Conservation (phyloP, 768 basidiomycete species). For the Boletus rex-veris region DNA sequence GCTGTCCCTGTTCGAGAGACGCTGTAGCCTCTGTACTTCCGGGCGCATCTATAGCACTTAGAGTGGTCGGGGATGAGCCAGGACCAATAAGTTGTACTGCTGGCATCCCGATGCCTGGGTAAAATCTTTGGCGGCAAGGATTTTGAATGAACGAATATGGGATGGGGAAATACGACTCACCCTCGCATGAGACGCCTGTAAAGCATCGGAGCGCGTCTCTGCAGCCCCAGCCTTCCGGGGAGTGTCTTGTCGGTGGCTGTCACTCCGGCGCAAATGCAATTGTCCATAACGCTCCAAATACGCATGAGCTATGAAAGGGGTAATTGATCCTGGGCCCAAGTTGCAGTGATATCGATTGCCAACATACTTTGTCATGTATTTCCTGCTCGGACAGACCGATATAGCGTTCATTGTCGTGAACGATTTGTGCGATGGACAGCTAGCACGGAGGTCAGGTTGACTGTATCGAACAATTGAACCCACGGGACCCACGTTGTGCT, state of each 20-base stretch:
- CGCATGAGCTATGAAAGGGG: constrained; percentile 47
- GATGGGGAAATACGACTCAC: constrained; percentile 34
- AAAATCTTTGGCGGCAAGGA: constrained; percentile 41
- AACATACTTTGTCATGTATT: constrained; percentile 63
- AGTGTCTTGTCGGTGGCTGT: constrained; percentile 74
- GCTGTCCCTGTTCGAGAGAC: not conserved
- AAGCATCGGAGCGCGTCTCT: constrained; percentile 82
- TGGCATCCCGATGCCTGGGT: constrained; percentile 44
- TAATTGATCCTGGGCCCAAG: not conserved
- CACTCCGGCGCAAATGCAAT: constrained; percentile 84
- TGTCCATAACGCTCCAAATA: constrained; percentile 92
- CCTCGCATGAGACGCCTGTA: constrained; percentile 91
- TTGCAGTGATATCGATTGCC: not conserved
- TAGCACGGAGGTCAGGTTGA: constrained; percentile 30
- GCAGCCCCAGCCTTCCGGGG: constrained; percentile 78
- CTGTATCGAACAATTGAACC: not conserved
- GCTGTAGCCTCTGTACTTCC: not conserved
- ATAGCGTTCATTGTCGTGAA: constrained; percentile 85
- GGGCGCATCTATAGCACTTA: constrained; percentile 27
- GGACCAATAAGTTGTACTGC: constrained; percentile 36
- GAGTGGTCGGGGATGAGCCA: constrained; percentile 11
- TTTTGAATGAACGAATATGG: constrained; percentile 4
- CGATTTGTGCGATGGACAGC: constrained; percentile 93
- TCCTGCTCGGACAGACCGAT: constrained; percentile 76
- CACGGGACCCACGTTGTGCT: constrained; percentile 66